Conservation (phyloP, 805 yeast species). For the Starmerella etchellsii region DNA sequence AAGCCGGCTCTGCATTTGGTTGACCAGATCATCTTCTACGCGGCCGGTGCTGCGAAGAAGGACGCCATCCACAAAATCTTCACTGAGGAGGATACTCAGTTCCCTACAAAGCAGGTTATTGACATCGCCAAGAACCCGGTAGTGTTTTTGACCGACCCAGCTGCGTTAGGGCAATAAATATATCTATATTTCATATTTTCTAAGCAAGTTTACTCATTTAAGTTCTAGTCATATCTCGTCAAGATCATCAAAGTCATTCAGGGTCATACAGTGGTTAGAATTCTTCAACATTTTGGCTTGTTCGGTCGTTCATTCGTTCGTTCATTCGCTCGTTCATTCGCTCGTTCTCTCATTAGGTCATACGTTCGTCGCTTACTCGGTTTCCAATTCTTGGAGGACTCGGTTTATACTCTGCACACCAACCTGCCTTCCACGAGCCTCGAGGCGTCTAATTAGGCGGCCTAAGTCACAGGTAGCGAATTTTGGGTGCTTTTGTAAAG, state of each 20-base stretch:
- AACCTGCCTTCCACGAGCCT: conserved; percentile 17
- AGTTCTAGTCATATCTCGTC: too few species aligned
- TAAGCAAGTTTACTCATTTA: not conserved
- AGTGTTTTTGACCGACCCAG: conserved; percentile 71
- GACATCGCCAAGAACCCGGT: conserved; percentile 38
- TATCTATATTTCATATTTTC: not conserved
- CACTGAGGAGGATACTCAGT: conserved; percentile 29
- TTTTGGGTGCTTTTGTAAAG: conserved; percentile 52
- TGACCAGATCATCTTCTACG: conserved; percentile 57
- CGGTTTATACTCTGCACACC: conserved; percentile 24
- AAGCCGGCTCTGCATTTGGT: conserved; percentile 56
- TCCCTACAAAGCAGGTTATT: conserved; percentile 67
- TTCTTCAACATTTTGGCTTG: too few species aligned
- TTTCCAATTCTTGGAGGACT: conserved; percentile 21
- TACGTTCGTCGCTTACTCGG: too few species aligned
- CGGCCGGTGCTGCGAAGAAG: conserved; percentile 80
- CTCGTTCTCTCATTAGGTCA: conserved; percentile 6
- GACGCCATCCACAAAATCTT: conserved; percentile 60
- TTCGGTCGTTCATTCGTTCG: too few species aligned
- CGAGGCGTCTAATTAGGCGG: conserved; percentile 16
- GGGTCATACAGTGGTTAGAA: too few species aligned
- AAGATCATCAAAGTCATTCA: too few species aligned
- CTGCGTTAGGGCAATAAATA: conserved; percentile 45
- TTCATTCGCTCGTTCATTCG: too few species aligned
- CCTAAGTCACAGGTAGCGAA: conserved; percentile 21